A percentile compares a stretch with the other conserved stretches of the same genome.
These are phyloP conservation scores for Davidsoniella virescens DNA, from an alignment of 2,329 filamentous ascomycete species.

Conservation along the genomic window DNA sequence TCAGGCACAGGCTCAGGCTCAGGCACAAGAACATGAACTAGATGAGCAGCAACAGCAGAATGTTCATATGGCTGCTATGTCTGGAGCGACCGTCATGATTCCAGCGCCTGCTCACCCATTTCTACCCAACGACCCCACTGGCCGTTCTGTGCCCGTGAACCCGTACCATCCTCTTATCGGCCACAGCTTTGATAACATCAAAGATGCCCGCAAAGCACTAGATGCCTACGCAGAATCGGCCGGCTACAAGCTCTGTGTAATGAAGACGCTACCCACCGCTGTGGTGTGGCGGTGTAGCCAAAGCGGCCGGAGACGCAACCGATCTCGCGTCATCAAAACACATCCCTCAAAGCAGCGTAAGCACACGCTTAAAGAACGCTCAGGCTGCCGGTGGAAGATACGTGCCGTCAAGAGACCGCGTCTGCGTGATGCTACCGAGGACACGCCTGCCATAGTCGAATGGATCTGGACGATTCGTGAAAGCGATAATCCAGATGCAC, in stretches of 20 bases:
- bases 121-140: slow-evolving; percentile 12
- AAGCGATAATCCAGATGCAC: slow-evolving; percentile 12
- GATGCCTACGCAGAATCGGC: slow-evolving; percentile 11
- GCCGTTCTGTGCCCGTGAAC: slow-evolving; percentile 11
- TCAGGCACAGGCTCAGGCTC: slow-evolving; percentile 5
- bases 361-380: slow-evolving; percentile 12
- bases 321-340: neutral
- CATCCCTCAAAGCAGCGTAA: slow-evolving; percentile 11
- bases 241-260: slow-evolving; percentile 12
- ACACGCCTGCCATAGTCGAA: slow-evolving; percentile 14
- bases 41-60: neutral
- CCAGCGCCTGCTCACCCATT: slow-evolving; percentile 10
- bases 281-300: slow-evolving; percentile 13
- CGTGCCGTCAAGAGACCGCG: slow-evolving; percentile 11
- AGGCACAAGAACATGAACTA: neutral
- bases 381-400: slow-evolving; percentile 12
- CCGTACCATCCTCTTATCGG: slow-evolving; percentile 12
- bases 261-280: slow-evolving; percentile 12
- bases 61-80: neutral
- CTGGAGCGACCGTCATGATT: slow-evolving; percentile 1
- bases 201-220: slow-evolving; percentile 8
- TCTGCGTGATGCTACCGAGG: slow-evolving; percentile 14
- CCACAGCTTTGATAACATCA: slow-evolving; percentile 11
- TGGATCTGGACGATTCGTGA: slow-evolving; percentile 13
- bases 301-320: slow-evolving; percentile 8